These are phyloP conservation scores for Bullera alba DNA, from an alignment of 768 basidiomycete genomes.

Conservation along the genomic window DNA sequence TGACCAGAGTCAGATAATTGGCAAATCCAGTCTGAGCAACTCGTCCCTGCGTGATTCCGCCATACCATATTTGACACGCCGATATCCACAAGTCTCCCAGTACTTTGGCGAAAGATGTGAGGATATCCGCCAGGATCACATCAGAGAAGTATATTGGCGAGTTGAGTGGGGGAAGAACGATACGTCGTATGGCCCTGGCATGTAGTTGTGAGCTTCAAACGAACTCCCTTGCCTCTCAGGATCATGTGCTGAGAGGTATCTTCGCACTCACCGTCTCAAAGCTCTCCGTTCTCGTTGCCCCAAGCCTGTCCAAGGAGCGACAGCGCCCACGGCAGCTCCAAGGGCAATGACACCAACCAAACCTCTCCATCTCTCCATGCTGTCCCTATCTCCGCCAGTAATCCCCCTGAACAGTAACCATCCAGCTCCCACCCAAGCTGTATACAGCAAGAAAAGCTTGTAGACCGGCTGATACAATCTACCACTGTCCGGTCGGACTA, in stretches of 20 bases:
- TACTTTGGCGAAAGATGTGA: constrained; percentile 95
- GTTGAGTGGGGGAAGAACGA: constrained; percentile 59
- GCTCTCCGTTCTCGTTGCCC: constrained; percentile 66
- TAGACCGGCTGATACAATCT: constrained; percentile 50
- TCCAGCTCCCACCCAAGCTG: constrained; percentile 56
- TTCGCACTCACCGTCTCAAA: constrained; percentile 65
- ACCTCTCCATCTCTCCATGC: constrained; percentile 69
- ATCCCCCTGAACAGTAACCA: constrained; percentile 64
- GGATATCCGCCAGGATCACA: constrained; percentile 86
- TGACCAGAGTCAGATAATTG: constrained; percentile 68
- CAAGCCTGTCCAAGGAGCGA: constrained; percentile 61
- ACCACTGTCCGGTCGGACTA: constrained; percentile 14
- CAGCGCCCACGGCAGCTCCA: constrained; percentile 54
- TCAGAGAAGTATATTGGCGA: constrained; percentile 77
- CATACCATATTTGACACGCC: constrained; percentile 73
- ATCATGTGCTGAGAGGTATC: background rate
- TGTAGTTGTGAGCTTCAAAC: background rate
- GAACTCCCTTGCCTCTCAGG: too few species aligned
- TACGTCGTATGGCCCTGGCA: constrained; percentile 66
- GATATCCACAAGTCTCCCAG: constrained; percentile 91
- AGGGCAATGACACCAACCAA: constrained; percentile 65
- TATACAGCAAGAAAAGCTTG: constrained; percentile 59
- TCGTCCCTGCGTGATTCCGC: constrained; percentile 63
- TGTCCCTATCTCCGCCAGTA: constrained; percentile 55
- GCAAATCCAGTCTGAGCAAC: constrained; percentile 60